Percentiles rank a stretch among this genome's conserved stretches.
These are phyloP conservation scores for Asterella californica DNA, from an alignment of 225 moss, liverwort and hornwort genomes.

Conservation along the genomic window DNA sequence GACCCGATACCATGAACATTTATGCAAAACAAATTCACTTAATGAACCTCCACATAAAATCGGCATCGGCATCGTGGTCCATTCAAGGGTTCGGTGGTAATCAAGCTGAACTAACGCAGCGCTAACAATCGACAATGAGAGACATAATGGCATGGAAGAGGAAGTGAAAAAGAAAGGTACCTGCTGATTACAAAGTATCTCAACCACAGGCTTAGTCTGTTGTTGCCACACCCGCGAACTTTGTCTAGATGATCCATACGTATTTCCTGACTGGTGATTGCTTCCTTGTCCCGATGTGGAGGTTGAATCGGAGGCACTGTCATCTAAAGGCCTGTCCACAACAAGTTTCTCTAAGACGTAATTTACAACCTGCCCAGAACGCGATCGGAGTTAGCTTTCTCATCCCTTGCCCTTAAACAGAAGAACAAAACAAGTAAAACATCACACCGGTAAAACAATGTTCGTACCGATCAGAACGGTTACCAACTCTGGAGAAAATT, in stretches of 20 bases:
- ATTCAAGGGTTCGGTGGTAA: neutral
- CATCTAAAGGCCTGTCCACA: constrained; percentile 73
- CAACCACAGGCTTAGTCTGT: constrained; percentile 67
- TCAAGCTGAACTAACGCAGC: neutral
- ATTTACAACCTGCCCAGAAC: constrained; percentile 71
- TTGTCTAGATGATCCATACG: constrained; percentile 57
- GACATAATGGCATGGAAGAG: neutral
- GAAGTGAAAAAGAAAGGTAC: constrained; percentile 31
- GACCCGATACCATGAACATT: neutral
- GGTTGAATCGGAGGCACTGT: constrained; percentile 53
- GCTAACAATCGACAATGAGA: too few relatives aligned
- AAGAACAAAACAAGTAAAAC: neutral
- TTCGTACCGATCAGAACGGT: neutral
- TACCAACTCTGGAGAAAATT: neutral
- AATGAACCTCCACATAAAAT: neutral
- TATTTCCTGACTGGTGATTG: constrained; percentile 62
- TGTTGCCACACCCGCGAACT: constrained; percentile 66
- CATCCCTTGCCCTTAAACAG: neutral
- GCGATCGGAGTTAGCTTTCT: neutral
- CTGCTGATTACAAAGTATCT: constrained; percentile 89
- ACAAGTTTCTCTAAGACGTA: constrained; percentile 91
- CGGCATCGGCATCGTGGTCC: neutral
- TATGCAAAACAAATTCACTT: neutral
- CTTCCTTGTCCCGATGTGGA: constrained; percentile 50
- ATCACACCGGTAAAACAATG: neutral